Evolutionary conservation across 305 asterid species (phyloP).

Genomic region (Solanum chacoense): DNA sequence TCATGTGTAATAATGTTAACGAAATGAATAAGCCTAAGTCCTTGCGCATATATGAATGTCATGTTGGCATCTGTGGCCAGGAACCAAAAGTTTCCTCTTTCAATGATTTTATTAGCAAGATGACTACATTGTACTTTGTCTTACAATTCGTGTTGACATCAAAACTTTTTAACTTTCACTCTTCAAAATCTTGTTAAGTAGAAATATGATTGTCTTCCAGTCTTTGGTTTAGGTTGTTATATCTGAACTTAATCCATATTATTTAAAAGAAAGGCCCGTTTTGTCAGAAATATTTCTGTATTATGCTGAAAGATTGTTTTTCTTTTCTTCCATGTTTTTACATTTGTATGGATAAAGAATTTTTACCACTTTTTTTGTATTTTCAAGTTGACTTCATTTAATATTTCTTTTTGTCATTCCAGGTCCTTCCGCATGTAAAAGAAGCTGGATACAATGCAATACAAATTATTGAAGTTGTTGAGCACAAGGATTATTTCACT

Average conservation of each 20-base stretch:
- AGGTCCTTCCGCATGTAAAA: conserved; percentile 89
- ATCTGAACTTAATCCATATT: background rate
- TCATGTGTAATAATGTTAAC: too few species aligned
- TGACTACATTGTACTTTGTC: background rate
- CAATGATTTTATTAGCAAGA: conserved; percentile 40
- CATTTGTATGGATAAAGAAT: background rate
- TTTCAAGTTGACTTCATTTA: background rate
- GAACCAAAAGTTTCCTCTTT: conserved; percentile 64
- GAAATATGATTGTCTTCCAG: background rate
- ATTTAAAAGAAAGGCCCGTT: background rate
- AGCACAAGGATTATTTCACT: conserved; percentile 92
- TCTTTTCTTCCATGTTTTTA: conserved; percentile 8
- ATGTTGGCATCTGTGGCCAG: conserved; percentile 86
- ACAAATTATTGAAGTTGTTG: conserved; percentile 84
- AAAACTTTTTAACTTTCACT: background rate
- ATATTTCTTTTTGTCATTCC: conserved; percentile 12
- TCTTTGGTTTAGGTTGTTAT: background rate
- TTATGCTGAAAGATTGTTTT: conserved; percentile 13
- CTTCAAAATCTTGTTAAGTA: background rate
- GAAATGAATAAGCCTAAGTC: conserved; percentile 86
- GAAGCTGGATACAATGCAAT: conserved; percentile 93
- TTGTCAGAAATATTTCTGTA: conserved; percentile 9
- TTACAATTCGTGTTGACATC: background rate
- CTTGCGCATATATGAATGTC: conserved; percentile 90
- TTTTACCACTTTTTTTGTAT: conserved; percentile 4